Base-by-base conservation (phyloP, 352 stramenopile genomes). In the Phytophthora citrophthora region DNA sequence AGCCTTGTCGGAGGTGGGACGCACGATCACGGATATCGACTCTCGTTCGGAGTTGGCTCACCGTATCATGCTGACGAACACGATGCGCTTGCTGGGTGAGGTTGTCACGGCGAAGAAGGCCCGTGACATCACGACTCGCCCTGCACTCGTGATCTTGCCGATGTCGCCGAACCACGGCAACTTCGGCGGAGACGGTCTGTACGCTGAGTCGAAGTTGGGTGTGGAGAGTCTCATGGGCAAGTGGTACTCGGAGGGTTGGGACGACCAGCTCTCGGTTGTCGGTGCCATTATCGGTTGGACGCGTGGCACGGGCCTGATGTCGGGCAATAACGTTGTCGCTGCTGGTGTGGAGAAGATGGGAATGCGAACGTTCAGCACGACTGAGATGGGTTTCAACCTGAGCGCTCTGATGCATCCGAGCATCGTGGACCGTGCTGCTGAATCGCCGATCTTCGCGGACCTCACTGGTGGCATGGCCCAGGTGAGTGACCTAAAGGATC, bases 361-460 rank as follows among this genome's bases (percentile, higher is more conserved):
- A 52, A 79, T 93, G 45, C 83, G 89, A 53, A 97, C 88, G 20
- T 97, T 97, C 62, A 94, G 76, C 54, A 92, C 84, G 9, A 83
- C 73, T 16, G 85, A 97, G 71, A 96, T 95, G 83, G 88, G 84
- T n/a, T 96, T 96, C 69, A 95, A 96, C 75, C 49, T 97, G 23
- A 89, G 81, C 20, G 88, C 81, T 0, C 67, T 96, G 53, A 77
- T 97, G 76, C 88, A 96, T 48, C 88, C 86, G 6, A 83, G 53
- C 46, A 83, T 97, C 34, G 89, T 92, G 0, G 74, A 91, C 46
- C 79, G 74, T 47, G 89, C 89, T 0, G 80, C 81, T 0, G 76
- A 96, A 38, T 69, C 78, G 15, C 88, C 88, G 7, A 61, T 97
- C 10, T 93, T 86, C 68, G 88, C 86, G 0, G 88, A 96, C 49